Base-by-base conservation (phyloP, 306 rosid genomes). In the Echinosophora koreensis region DNA sequence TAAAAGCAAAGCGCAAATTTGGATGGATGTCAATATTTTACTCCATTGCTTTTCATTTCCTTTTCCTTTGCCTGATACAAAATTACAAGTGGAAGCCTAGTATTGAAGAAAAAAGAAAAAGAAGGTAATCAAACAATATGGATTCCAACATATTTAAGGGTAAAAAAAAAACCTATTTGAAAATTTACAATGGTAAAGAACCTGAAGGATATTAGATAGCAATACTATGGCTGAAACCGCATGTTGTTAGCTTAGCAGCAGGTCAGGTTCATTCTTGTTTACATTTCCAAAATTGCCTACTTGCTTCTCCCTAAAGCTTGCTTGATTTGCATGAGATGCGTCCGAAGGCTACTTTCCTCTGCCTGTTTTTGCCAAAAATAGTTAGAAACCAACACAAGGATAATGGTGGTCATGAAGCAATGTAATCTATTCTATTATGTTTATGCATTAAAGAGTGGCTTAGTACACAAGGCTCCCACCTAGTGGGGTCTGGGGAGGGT, bases 271-370 rank as follows among this genome's bases (percentile, higher is more conserved):
- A 64, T 54, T 17, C 16, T 74, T 58, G 42, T 69, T 80, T 84
- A 61, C 68, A 73, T 67, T 55, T 87, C 79, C 84, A 74, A 79
- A 57, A 77, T 82, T 85, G 82, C 75, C 67, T 42, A 61, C 63
- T 83, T 63, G 60, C 63, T 49, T 58, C 59, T 66, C 80, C 58
- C 84, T 82, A 81, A 58, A 28, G 84, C 87, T 88, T 85, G 88
- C 84, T 87, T 84, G 73, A 71, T 51, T 80, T 91, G 97, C 80
- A 91, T 56, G 54, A 84, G 77, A 84, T 93, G 92, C 8, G 98
- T 93, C 84, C 84, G 85, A 62, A 93, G 85, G 81, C 98, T 91
- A 84, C 62, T 82, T 80, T 93, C 92, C 85, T 89, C 90, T 49
- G 71, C 95, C 98, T 93, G 88, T 50, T 81, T 81, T 69, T 72